These are phyloP conservation scores for Cryptococcus sp. DNA, from an alignment of 1,284 basidiomycete species.

Conservation along the genomic window DNA sequence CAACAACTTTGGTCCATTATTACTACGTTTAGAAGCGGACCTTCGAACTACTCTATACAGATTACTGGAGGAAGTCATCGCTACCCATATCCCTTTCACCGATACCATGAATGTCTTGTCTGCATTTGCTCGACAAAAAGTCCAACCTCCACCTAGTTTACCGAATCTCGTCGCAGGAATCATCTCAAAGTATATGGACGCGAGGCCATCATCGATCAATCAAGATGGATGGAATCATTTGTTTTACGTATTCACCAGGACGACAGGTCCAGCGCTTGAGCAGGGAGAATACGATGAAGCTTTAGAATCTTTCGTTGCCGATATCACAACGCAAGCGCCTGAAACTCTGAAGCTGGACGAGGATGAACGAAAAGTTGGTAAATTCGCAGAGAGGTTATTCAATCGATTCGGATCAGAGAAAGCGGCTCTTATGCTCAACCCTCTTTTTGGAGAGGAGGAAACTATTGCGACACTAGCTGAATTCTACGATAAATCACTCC, in stretches of 20 bases:
- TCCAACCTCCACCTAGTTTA: not conserved
- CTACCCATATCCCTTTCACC: slow-evolving; percentile 9
- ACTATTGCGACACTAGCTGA: slow-evolving; percentile 11
- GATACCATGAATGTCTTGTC: slow-evolving; percentile 12
- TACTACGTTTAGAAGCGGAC: no score
- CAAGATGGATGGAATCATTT: not conserved
- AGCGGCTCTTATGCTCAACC: slow-evolving; percentile 14
- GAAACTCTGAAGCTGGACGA: not conserved
- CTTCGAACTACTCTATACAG: not conserved
- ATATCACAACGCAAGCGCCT: slow-evolving; percentile 30
- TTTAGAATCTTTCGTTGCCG: slow-evolving; percentile 55
- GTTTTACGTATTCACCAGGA: not conserved
- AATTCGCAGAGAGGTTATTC: slow-evolving; percentile 12
- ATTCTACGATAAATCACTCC: slow-evolving; percentile 3
- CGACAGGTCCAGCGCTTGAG: slow-evolving; percentile 2
- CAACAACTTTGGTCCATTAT: not conserved
- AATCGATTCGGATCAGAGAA: slow-evolving; percentile 41
- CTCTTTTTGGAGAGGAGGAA: slow-evolving; percentile 20
- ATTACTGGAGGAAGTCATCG: not conserved
- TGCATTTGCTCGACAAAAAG: slow-evolving; percentile 11
- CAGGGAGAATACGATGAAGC: slow-evolving; percentile 23
- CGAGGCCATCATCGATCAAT: not conserved
- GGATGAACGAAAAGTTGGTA: slow-evolving; percentile 45
- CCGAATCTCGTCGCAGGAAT: slow-evolving; percentile 11
- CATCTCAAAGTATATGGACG: slow-evolving; percentile 16